Conservation (phyloP, 164 flowering plant genomes). For the Tinospora cordifolia region DNA sequence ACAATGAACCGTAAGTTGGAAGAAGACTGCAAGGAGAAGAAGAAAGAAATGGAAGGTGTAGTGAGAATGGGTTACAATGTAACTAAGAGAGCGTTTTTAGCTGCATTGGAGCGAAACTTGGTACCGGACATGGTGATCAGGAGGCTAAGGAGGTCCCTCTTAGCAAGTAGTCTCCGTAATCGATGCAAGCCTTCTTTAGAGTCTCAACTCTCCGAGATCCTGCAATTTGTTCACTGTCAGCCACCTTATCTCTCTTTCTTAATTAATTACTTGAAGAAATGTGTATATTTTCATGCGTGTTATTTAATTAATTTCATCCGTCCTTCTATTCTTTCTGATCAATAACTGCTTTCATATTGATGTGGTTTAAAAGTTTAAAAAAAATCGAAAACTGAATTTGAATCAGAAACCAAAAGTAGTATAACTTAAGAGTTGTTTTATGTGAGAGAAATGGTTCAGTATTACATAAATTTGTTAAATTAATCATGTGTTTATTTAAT, state of each 20-base stretch:
- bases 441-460: too few species aligned
- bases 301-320: too few species aligned
- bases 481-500: too few species aligned
- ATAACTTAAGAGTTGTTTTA: too few species aligned
- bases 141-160: slow-evolving; percentile 60
- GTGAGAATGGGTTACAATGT: slow-evolving; percentile 57
- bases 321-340: too few species aligned
- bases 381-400: too few species aligned
- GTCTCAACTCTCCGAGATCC: slow-evolving; percentile 57
- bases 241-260: background rate
- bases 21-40: background rate
- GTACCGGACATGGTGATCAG: slow-evolving; percentile 71
- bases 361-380: too few species aligned
- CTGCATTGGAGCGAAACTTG: slow-evolving; percentile 59
- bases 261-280: too few species aligned
- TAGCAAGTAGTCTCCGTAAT: slow-evolving; percentile 65
- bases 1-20: too few species aligned
- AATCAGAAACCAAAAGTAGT: too few species aligned
- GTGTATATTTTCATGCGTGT: background rate
- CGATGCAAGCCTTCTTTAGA: slow-evolving; percentile 59
- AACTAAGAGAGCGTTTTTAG: slow-evolving; percentile 44
- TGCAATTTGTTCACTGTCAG: slow-evolving; percentile 58
- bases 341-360: too few species aligned
- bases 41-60: slow-evolving; percentile 36
- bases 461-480: too few species aligned